Conservation (phyloP, 768 basidiomycete species). For the Rhizopogon vinicolor region DNA sequence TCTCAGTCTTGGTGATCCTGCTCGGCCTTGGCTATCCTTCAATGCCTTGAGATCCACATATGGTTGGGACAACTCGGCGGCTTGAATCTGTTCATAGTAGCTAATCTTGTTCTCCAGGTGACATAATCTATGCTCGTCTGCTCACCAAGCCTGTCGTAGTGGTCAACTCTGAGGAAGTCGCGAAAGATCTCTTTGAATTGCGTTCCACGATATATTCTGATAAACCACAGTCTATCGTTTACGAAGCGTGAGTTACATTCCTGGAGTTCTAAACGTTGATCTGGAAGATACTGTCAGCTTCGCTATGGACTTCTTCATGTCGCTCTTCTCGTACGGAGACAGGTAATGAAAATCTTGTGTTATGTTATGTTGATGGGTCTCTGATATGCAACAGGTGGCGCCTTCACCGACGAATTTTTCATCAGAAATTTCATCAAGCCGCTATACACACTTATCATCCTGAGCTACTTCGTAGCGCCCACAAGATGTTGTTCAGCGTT, state of each 20-base stretch:
- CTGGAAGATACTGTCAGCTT: not conserved
- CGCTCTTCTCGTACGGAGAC: not conserved
- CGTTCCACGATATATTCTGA: constrained; percentile 34
- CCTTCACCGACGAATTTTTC: not conserved
- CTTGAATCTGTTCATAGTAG: not conserved
- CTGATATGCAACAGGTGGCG: not conserved
- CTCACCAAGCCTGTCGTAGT: constrained; percentile 25
- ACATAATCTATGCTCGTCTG: constrained; percentile 24
- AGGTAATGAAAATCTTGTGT: not conserved
- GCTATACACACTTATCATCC: not conserved
- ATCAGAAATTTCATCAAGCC: not conserved
- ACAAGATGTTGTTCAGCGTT: not conserved
- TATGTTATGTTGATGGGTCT: too few relatives aligned
- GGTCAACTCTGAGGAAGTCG: constrained; percentile 27
- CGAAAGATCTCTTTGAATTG: constrained; percentile 31
- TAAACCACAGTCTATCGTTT: constrained; percentile 12
- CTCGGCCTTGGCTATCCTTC: constrained; percentile 12
- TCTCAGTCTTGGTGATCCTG: constrained; percentile 3
- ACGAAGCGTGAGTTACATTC: not conserved
- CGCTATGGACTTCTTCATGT: not conserved
- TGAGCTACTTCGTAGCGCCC: not conserved
- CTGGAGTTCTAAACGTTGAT: not conserved
- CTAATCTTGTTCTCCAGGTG: constrained; percentile 11
- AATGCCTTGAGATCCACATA: constrained; percentile 10
- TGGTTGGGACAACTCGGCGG: constrained; percentile 1